Evolutionary conservation across 1,284 basidiomycete genomes (phyloP), one percentile per base, ranked within the genome.

Genomic region (Puccinia triticina): DNA sequence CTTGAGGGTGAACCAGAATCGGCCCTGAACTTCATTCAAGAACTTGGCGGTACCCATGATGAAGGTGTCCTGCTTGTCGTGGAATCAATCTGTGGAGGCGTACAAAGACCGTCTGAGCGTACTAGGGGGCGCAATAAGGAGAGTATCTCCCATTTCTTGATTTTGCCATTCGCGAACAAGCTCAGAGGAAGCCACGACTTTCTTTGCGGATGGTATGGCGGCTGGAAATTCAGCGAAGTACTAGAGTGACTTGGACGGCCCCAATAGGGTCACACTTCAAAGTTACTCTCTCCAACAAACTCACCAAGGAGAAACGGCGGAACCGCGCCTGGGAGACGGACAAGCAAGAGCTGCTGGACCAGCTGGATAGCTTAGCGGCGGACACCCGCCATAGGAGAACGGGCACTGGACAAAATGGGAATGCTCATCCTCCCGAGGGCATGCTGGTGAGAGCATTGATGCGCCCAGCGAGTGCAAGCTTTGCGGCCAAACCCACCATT

Each of bases 141-240:
- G 29, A 26, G 71, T 34, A 21, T 69, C 43, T 43, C 12, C 40
- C 40, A 46, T 69, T 40, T 73, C 48, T 32, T 48, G 71, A 50
- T 26, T 26, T 40, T 73, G 71, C 71, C 71, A 73, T 73, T 50
- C 48, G 71, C 71, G 71, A n/a, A 73, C 71, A 14, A 53, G 32
- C 16, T 73, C 71, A 12, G 71, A 55, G 71, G 71, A 73, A 3
- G 48, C 71, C 46, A 34, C 23, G 5, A 55, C 29, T 37, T 69
- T 48, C 66, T 40, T 48, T n/a, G 40, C 23, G 71, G 46, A 53
- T 32, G 18, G 46, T 23, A 26, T 10, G 23, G 69, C 7, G 46
- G 69, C 29, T 50, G 26, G 5, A 43, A 4, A 59, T 5, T 55
- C 50, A 29, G 29, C 16, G 48, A n/a, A n/a, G n/a, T n/a, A n/a